Conservation (phyloP, 2,329 filamentous ascomycete species). For the Lecanicillium sp. region DNA sequence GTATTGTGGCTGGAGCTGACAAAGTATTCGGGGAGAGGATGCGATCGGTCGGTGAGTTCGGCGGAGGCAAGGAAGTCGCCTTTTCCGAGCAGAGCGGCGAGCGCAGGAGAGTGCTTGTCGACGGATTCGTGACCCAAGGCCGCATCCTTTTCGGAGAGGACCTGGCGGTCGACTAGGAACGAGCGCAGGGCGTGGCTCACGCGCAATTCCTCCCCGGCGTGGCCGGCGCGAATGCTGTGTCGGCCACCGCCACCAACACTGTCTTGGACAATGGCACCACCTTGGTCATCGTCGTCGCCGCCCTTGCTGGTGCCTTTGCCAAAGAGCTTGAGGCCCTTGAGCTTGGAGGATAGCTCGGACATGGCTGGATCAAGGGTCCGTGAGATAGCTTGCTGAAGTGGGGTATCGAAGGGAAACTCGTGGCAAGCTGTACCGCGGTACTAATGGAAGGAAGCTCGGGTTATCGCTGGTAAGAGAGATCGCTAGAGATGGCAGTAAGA, state of each 20-base stretch:
- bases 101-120: constrained; percentile 33
- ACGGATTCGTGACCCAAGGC: constrained; percentile 28
- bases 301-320: constrained; percentile 14
- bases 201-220: constrained; percentile 44
- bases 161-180: constrained; percentile 44
- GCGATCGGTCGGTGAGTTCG: constrained; percentile 46
- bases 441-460: no score
- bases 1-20: constrained; percentile 70
- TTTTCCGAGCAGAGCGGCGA: constrained; percentile 45
- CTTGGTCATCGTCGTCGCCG: constrained; percentile 42
- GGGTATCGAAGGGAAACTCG: no score
- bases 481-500: no score
- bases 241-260: constrained; percentile 55
- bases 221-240: constrained; percentile 35
- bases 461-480: no score
- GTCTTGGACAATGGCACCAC: constrained; percentile 41
- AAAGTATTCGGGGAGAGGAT: constrained; percentile 61
- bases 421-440: no score
- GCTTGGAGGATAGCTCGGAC: constrained; percentile 11
- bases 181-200: constrained; percentile 51
- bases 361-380: no score
- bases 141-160: constrained; percentile 41
- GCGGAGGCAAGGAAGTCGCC: constrained; percentile 50
- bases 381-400: no score
- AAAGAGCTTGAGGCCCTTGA: constrained; percentile 10